A percentile compares a stretch with the other conserved stretches of the same genome.
Evolutionary conservation across 345 rosid genomes (phyloP).

Genomic region (Eucalyptus marginata): DNA sequence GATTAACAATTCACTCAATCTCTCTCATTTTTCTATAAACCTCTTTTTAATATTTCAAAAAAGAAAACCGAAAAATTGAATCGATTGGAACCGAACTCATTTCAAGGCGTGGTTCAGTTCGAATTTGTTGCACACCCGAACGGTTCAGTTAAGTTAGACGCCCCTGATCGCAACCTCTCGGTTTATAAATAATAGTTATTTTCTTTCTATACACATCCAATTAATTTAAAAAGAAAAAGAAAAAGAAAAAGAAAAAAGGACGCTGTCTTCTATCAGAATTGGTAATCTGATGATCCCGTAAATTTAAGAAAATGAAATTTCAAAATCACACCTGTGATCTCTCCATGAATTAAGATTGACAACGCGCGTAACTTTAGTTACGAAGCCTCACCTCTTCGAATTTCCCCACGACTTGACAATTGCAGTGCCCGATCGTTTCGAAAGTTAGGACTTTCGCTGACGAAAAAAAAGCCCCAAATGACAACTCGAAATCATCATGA

Average conservation of each 20-base stretch:
- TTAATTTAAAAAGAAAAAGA: not conserved
- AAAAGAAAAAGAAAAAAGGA: not conserved
- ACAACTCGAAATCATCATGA: not conserved
- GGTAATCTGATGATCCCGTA: not conserved
- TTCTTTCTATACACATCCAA: not conserved
- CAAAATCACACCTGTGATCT: too few species aligned
- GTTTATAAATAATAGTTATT: not conserved
- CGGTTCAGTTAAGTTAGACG: accelerated
- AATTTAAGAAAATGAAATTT: not conserved
- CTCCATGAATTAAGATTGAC: too few species aligned
- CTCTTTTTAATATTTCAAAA: too few species aligned
- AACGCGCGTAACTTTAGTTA: too few species aligned
- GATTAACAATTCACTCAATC: too few species aligned
- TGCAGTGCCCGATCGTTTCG: not conserved
- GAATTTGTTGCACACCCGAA: too few species aligned
- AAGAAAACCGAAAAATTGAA: too few species aligned
- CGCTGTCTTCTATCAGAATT: not conserved
- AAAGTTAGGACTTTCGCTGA: not conserved
- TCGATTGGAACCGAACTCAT: accelerated
- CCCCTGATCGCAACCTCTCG: accelerated
- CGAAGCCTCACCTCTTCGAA: too few species aligned
- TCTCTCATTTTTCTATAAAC: too few species aligned
- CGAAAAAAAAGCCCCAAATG: not conserved
- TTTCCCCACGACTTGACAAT: not conserved
- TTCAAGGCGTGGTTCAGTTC: too few species aligned